Base-by-base conservation (phyloP, 1,284 basidiomycete genomes). In the Blastosporella zonata region DNA sequence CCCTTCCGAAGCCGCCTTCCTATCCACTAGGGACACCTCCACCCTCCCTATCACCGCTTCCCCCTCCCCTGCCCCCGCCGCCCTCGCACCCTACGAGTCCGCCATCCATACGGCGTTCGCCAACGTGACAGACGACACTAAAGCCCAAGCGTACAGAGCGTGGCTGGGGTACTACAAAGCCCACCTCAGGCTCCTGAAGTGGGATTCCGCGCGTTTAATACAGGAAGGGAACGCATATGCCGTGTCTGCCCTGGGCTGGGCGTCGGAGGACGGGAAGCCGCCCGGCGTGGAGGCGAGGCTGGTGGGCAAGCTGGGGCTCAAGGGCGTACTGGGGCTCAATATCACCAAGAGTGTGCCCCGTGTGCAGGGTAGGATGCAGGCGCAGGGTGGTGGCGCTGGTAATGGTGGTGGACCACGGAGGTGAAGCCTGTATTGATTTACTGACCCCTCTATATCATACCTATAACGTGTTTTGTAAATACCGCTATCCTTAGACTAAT, bases 131-230 rank as follows among this genome's bases (percentile, higher is more conserved):
- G 57, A 57, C 10, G 66, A 71, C 28, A 55, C 62, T 6, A 82
- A 81, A 58, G 67, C 65, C 0, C 72, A 79, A 57, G 75, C 79
- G 0, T 87, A 85, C 59, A 59, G 65, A 35, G 76, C 73, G 25
- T 79, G 72, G 67, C 59, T 87, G 38, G 84, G 84, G 7, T 85
- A 81, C 62, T 84, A 85, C 63, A 78, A 78, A 37, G 60, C 68
- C 1, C 68, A 63, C 43, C 50, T 71, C 18, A 73, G 69, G 54
- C 56, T 62, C 28, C 53, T 80, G 43, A 59, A 66, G 34, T 77
- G 73, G 73, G 66, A 64, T 15, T 65, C 65, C 31, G 64, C 67
- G 27, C 61, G 69, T 17, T 65, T 81, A n/a, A 77, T 84, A 10
- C 46, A 59, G 22, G 50, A 50, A 48, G 75, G 70, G 8, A 78